Evolutionary conservation across 208 protist species (phyloP).

Genomic region (Wallacemonas sp.): DNA sequence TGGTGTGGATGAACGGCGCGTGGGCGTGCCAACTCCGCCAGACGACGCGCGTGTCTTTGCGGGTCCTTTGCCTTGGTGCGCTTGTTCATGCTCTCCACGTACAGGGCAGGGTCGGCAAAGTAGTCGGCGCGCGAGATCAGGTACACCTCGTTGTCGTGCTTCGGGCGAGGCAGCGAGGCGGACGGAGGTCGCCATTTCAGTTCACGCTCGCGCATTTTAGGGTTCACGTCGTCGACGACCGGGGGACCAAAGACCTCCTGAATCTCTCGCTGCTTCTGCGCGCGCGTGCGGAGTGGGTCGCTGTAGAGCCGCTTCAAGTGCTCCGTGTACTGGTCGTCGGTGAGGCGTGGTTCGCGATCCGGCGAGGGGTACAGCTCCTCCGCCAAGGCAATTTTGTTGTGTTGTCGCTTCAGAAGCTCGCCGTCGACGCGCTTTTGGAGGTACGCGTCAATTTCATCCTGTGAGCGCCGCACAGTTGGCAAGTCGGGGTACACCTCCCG

Average conservation of each 20-base stretch:
- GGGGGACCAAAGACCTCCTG: constrained; percentile 38
- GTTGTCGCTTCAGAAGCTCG: constrained; percentile 74
- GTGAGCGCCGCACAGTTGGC: constrained; percentile 46
- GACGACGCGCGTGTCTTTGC: constrained; percentile 31
- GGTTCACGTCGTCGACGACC: neutral
- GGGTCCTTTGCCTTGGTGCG: constrained; percentile 23
- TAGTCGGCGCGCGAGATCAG: constrained; percentile 62
- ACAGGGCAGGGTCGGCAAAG: constrained; percentile 39
- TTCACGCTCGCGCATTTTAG: constrained; percentile 33
- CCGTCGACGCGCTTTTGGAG: constrained; percentile 60
- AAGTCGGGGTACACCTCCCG: constrained; percentile 47
- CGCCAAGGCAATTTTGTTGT: constrained; percentile 51
- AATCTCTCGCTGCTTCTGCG: constrained; percentile 37
- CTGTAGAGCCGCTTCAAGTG: constrained; percentile 77
- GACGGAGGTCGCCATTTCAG: constrained; percentile 61
- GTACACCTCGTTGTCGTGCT: constrained; percentile 50
- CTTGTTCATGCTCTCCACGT: constrained; percentile 28
- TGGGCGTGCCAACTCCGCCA: constrained; percentile 52
- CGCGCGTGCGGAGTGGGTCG: constrained; percentile 47
- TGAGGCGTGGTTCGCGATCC: constrained; percentile 26
- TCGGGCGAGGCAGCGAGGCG: constrained; percentile 33
- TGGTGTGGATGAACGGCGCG: constrained; percentile 42
- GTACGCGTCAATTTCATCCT: constrained; percentile 66
- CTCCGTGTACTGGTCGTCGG: constrained; percentile 29
- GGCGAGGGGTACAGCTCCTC: constrained; percentile 61